phyloP scores from a whole-genome alignment of 495 filamentous ascomycete species.

The Penicillium cosmopolitanum region DNA sequence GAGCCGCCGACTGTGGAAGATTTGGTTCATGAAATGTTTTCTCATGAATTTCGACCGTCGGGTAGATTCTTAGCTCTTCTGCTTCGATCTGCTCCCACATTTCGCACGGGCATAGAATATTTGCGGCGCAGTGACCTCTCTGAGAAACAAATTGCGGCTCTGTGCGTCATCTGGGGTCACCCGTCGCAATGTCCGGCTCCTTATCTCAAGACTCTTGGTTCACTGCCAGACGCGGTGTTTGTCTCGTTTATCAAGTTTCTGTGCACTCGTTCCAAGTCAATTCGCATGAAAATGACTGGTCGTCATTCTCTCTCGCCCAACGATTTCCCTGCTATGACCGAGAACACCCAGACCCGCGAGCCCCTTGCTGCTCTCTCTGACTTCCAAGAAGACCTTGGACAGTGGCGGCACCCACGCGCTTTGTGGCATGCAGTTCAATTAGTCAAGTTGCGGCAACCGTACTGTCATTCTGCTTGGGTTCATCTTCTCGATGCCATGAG shows the following conservation, averaged over 20 bases:
- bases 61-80: conserved; percentile 51
- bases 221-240: conserved; percentile 47
- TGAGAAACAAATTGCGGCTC: conserved; percentile 34
- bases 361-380: conserved; percentile 26
- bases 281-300: not conserved
- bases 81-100: conserved; percentile 44
- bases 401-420: conserved; percentile 30
- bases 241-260: conserved; percentile 54
- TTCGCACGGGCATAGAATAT: conserved; percentile 45
- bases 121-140: conserved; percentile 41
- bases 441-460: conserved; percentile 33
- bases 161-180: conserved; percentile 34
- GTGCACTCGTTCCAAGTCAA: conserved; percentile 32
- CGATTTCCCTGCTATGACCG: conserved; percentile 37
- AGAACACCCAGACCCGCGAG: conserved; percentile 3
- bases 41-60: conserved; percentile 47
- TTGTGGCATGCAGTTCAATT: conserved; percentile 51
- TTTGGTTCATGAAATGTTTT: conserved; percentile 57
- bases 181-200: conserved; percentile 20
- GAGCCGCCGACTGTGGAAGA: conserved; percentile 58
- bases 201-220: conserved; percentile 27
- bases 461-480: conserved; percentile 44
- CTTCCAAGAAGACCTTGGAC: conserved; percentile 18
- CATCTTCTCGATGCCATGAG: conserved; percentile 38
- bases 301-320: conserved; percentile 32